Evolutionary conservation across 371 early-diverging fungal species (phyloP).

Genomic region (Lichtheimia corymbifera): DNA sequence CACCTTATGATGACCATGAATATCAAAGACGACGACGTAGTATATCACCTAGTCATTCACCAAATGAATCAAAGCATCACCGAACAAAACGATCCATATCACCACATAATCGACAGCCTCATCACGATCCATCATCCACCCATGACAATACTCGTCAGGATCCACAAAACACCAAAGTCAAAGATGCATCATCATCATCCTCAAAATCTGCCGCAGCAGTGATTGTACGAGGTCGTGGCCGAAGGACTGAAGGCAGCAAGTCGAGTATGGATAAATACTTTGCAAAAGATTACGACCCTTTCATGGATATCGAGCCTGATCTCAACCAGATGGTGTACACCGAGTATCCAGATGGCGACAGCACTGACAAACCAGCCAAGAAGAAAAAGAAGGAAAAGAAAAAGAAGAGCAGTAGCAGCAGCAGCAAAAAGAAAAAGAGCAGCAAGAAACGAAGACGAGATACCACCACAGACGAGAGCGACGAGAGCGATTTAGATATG

Average conservation of each 20-base stretch:
- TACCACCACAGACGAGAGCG: not conserved
- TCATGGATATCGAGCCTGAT: constrained; percentile 59
- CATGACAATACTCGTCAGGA: not conserved
- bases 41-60: not conserved
- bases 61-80: not conserved
- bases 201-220: not conserved
- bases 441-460: constrained; percentile 10
- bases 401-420: constrained; percentile 15
- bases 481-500: not conserved
- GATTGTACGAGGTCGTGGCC: constrained; percentile 35
- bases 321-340: constrained; percentile 43
- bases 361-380: constrained; percentile 10
- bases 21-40: not conserved
- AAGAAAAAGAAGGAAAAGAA: constrained; percentile 31
- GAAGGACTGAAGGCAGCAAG: constrained; percentile 25
- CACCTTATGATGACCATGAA: constrained; percentile 1
- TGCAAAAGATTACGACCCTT: constrained; percentile 66
- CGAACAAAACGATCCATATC: not conserved
- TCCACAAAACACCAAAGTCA: not conserved
- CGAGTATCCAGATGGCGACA: constrained; percentile 17
- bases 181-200: not conserved
- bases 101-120: too few species aligned
- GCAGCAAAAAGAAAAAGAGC: constrained; percentile 11
- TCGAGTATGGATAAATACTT: constrained; percentile 79
- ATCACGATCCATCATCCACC: too few species aligned